These are phyloP conservation scores for Trapa bicornis DNA, from an alignment of 345 rosid genomes.

Conservation along the genomic window DNA sequence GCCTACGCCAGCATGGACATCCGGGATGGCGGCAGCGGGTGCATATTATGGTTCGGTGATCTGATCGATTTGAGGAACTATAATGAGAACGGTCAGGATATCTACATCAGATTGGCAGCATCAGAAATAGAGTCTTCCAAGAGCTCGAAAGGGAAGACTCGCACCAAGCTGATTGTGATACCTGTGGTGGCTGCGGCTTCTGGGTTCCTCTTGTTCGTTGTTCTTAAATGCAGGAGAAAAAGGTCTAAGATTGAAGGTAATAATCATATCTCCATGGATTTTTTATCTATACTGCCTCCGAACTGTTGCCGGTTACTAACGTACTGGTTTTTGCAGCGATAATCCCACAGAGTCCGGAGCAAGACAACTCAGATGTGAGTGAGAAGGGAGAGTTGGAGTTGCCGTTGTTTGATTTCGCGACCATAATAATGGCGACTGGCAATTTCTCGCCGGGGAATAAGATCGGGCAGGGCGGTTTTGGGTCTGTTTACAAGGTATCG, in stretches of 20 bases:
- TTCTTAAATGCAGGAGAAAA: constrained; percentile 8
- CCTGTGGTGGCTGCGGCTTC: constrained; percentile 9
- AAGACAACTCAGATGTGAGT: constrained; percentile 5
- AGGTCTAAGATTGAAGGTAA: constrained; percentile 7
- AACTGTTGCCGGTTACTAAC: too few species aligned
- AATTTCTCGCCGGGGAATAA: constrained; percentile 16
- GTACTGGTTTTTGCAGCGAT: constrained; percentile 7
- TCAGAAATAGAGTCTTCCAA: constrained; percentile 14
- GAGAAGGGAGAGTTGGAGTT: constrained; percentile 20
- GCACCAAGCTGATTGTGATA: constrained; percentile 9
- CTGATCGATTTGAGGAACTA: constrained; percentile 28
- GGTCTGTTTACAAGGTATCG: constrained; percentile 29
- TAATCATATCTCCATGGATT: too few species aligned
- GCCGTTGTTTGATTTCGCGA: constrained; percentile 18
- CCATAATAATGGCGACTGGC: constrained; percentile 18
- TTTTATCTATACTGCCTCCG: background rate
- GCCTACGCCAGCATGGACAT: constrained; percentile 36
- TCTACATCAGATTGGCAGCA: constrained; percentile 28
- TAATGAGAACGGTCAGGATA: constrained; percentile 21
- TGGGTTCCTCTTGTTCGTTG: constrained; percentile 8
- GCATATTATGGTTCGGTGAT: constrained; percentile 35
- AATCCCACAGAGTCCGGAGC: constrained; percentile 5
- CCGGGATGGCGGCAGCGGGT: constrained; percentile 30
- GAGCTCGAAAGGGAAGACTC: constrained; percentile 10
- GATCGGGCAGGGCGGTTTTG: constrained; percentile 34